Percentiles rank a stretch among this genome's conserved stretches.
Evolutionary conservation across 805 yeast species (phyloP).

Genomic region (Hanseniaspora jakobsenii): DNA sequence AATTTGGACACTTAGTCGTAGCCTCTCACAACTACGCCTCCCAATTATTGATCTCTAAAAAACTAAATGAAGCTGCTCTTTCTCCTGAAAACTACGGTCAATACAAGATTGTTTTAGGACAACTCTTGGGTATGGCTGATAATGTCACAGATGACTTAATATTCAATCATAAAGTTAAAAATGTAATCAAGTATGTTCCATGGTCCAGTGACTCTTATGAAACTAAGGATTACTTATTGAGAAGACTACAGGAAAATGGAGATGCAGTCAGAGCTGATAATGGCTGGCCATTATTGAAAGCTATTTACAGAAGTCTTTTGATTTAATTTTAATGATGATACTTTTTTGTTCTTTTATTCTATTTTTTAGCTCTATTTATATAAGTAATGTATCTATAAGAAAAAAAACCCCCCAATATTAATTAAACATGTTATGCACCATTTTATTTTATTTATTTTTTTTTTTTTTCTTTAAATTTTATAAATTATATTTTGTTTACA

Average conservation of each 20-base stretch:
- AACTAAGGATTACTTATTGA: constrained; percentile 75
- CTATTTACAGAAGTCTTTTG: constrained; percentile 32
- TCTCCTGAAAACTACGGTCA: constrained; percentile 19
- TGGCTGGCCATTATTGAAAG: constrained; percentile 61
- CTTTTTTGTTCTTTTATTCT: no score
- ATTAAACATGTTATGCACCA: no score
- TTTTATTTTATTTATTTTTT: no score
- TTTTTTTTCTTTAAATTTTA: no score
- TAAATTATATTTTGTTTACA: no score
- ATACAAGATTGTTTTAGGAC: constrained; percentile 71
- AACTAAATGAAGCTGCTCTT: constrained; percentile 28
- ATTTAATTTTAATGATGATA: not conserved
- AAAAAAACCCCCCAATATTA: no score
- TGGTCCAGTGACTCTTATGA: constrained; percentile 90
- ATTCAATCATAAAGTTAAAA: constrained; percentile 48
- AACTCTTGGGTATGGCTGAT: constrained; percentile 92
- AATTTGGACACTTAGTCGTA: constrained; percentile 68
- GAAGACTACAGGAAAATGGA: constrained; percentile 91
- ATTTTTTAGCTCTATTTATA: no score
- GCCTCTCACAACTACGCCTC: constrained; percentile 83
- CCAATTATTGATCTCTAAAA: constrained; percentile 55
- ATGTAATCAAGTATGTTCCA: constrained; percentile 86
- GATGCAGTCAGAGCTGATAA: constrained; percentile 81
- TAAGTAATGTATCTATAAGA: no score
- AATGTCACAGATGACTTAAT: constrained; percentile 68